Base-by-base conservation (phyloP, 2,329 filamentous ascomycete species). In the Sporothrix phasma region DNA sequence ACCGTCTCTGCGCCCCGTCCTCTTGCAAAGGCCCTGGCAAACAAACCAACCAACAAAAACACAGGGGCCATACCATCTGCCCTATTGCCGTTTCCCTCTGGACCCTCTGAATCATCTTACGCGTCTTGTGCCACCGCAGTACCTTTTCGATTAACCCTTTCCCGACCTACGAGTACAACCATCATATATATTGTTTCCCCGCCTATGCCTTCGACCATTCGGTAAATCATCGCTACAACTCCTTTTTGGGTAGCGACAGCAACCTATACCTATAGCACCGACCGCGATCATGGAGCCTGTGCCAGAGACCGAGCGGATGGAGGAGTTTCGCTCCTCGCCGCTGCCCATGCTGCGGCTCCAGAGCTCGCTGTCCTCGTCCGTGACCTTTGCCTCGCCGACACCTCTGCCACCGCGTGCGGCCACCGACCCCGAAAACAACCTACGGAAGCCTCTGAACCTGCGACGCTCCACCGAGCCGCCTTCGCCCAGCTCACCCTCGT, bases 231-330 rank as follows among this genome's bases (percentile, higher is more conserved):
- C 37, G 54, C 34, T 22, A 29, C 8, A 43, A 24, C 24, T 39
- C 51, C 49, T 31, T 31, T 11, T 39, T 10, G 51, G 51, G 24
- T 39, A 56, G 51, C 19, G 51, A 39, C 47, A 13, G 10, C 34
- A 11, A 13, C 34, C 10, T 13, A 8, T 37, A 10, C 31, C 34
- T 56, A 19, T 15, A n/a, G 13, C 22, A 34, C 34, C 22, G 22
- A n/a, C 19, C 41, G 29, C 17, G 22, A 45, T 26, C 19, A 88
- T 88, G 85, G 85, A 88, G 74, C 83, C 84, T 65, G 85, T 88
- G 71, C 85, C 85, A 69, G 85, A 88, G 77, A 85, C 84, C 59
- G 83, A 87, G 77, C 80, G 84, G 68, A 84, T 88, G 81, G 84
- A 87, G 78, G 83, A 84, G 73, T 88, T 87, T 72, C 81, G 79